Conservation (phyloP, 148 eudicot genomes). For the Rhododendron mucronatum region DNA sequence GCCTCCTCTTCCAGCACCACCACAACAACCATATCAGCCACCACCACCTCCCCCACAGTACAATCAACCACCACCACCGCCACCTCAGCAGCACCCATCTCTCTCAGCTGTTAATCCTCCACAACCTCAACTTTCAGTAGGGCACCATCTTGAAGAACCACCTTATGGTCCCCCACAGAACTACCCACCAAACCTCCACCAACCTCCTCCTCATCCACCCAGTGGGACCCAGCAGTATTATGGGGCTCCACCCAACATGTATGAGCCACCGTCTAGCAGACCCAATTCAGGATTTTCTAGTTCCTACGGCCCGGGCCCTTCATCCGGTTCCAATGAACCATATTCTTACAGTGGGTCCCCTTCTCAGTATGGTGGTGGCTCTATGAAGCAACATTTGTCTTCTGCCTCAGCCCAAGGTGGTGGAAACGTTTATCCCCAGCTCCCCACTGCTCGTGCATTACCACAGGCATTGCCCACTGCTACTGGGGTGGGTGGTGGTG, state of each 20-base stretch:
- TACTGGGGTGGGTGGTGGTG: constrained; percentile 38
- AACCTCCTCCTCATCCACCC: constrained; percentile 44
- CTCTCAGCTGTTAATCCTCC: constrained; percentile 27
- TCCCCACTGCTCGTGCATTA: constrained; percentile 56
- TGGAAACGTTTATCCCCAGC: constrained; percentile 55
- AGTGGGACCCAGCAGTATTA: constrained; percentile 52
- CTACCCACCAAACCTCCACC: constrained; percentile 41
- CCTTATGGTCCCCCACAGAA: constrained; percentile 41
- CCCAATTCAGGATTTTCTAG: constrained; percentile 47
- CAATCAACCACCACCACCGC: constrained; percentile 21
- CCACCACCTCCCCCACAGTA: constrained; percentile 23
- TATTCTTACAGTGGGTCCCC: constrained; percentile 52
- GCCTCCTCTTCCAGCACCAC: constrained; percentile 35
- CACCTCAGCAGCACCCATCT: constrained; percentile 50
- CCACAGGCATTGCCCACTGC: constrained; percentile 24
- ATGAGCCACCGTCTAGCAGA: constrained; percentile 60
- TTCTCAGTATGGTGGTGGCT: constrained; percentile 59
- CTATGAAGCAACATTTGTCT: constrained; percentile 46
- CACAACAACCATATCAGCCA: constrained; percentile 39
- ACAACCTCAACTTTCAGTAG: constrained; percentile 34
- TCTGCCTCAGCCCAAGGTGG: constrained; percentile 32
- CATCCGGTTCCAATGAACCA: constrained; percentile 49
- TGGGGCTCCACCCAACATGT: constrained; percentile 43
- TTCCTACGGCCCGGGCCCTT: constrained; percentile 44
- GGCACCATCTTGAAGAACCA: constrained; percentile 57